Conservation (phyloP, 768 basidiomycete species). For the Hysterangium stoloniferum region DNA sequence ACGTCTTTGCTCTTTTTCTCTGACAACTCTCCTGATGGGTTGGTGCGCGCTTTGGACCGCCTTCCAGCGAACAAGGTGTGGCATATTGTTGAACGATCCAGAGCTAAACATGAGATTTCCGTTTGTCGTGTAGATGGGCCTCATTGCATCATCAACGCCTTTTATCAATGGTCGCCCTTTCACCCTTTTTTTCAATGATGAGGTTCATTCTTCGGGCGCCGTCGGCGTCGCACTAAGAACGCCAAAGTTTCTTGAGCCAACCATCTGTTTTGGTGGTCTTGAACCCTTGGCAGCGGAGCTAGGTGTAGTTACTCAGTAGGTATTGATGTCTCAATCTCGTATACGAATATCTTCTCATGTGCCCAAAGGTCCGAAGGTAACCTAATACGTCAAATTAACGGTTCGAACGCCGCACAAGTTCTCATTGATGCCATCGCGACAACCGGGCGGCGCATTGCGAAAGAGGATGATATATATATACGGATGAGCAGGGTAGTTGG, state of each 20-base stretch:
- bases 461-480: no score
- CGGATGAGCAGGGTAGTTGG: no score
- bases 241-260: slow-evolving; percentile 13
- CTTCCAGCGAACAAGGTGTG: slow-evolving; percentile 43
- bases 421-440: no score
- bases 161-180: slow-evolving; percentile 71
- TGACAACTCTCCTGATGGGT: slow-evolving; percentile 49
- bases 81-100: slow-evolving; percentile 6
- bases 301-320: no score
- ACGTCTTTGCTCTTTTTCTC: slow-evolving; percentile 44
- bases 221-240: slow-evolving; percentile 51
- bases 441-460: no score
- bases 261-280: slow-evolving; percentile 33
- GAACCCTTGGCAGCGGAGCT: slow-evolving; percentile 36
- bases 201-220: slow-evolving; percentile 55
- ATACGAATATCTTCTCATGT: no score
- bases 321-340: no score
- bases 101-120: background rate
- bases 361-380: no score
- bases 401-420: no score
- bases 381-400: no score
- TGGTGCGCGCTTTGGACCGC: slow-evolving; percentile 29
- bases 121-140: slow-evolving; percentile 42
- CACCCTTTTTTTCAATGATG: slow-evolving; percentile 54
- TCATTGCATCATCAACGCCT: slow-evolving; percentile 67